These are phyloP conservation scores for Saccharomycopsis olivae DNA, from an alignment of 805 yeast species.

Conservation along the genomic window DNA sequence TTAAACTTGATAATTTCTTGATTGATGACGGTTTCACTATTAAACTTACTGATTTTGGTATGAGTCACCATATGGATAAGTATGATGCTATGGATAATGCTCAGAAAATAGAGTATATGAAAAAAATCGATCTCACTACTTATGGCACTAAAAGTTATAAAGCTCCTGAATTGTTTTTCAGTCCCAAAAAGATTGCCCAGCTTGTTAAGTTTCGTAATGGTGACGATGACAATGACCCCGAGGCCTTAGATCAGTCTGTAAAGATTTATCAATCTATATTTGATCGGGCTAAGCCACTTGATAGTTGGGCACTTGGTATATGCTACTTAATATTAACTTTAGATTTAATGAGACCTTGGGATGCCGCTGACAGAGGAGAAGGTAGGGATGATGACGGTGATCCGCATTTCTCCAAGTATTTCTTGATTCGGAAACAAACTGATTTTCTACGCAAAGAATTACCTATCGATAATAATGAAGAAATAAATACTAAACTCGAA, in stretches of 20 bases:
- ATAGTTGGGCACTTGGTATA: slow-evolving; percentile 16
- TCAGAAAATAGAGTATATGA: background rate
- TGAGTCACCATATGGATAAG: slow-evolving; percentile 11
- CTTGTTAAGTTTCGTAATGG: background rate
- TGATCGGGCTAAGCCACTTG: slow-evolving; percentile 4
- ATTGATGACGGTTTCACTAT: slow-evolving; percentile 82
- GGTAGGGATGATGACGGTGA: slow-evolving; percentile 6
- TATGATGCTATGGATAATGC: too few species aligned
- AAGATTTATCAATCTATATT: slow-evolving; percentile 1
- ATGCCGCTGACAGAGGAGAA: slow-evolving; percentile 7
- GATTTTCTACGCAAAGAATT: background rate
- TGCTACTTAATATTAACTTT: slow-evolving; percentile 11
- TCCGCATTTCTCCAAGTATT: slow-evolving; percentile 8
- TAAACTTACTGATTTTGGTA: slow-evolving; percentile 89
- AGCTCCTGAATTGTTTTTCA: slow-evolving; percentile 16
- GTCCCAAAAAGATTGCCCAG: slow-evolving; percentile 4
- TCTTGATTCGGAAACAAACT: background rate
- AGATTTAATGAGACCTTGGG: slow-evolving; percentile 17
- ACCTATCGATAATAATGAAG: slow-evolving; percentile 15
- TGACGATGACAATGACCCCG: background rate
- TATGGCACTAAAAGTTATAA: slow-evolving; percentile 17
- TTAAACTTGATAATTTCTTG: slow-evolving; percentile 81
- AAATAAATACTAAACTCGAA: slow-evolving; percentile 10
- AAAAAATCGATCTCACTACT: slow-evolving; percentile 6
- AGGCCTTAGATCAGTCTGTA: background rate